Base-by-base conservation (phyloP, 805 yeast genomes). In the Ogataea pilisensis region DNA sequence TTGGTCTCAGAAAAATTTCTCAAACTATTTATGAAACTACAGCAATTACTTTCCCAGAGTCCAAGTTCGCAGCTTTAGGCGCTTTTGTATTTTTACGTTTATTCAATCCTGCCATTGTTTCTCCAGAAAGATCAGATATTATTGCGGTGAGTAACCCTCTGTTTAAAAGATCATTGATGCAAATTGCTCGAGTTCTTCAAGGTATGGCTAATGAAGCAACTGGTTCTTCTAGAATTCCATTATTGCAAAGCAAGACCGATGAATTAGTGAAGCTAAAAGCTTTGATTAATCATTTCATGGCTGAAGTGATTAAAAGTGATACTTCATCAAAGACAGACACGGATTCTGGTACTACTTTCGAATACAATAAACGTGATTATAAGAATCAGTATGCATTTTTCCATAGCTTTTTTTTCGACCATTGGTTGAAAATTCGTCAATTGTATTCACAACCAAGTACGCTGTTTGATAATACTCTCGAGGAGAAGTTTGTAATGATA, bases 21-120 rank as follows among this genome's bases (percentile, higher is more conserved):
- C 69, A 79, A 48, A 73, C 82, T 34, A 80, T 88, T 44, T 70
- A 73, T 62, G 57, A 65, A 30, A 67, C 81, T 41, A 79, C 86
- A 39, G 64, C 72, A 22, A 61, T 64, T n/a, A 78, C 77, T 49
- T 83, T 83, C 50, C 85, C 85, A 0, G 80, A 76, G 30, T 83
- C 82, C 30, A 73, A 82, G 34, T 68, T 75, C 29, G 69, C 80
- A 30, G 88, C 95, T 1, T 83, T 88, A 21, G 95, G 96, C 0
- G 89, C 95, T 0, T 91, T 85, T 57, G 68, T 91, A 40, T 90
- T 91, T 54, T 68, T 91, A 50, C 66, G 95, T 42, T 78, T 83
- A 46, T 72, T 84, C 45, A 85, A 95, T 57, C 97, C 98, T 11
- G 95, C 95, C 0, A 80, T 90, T 51, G 90, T 90, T 12, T 80